phyloP scores from a whole-genome alignment of 2,329 filamentous ascomycete genomes.

The Pseudocercospora fuligena region DNA sequence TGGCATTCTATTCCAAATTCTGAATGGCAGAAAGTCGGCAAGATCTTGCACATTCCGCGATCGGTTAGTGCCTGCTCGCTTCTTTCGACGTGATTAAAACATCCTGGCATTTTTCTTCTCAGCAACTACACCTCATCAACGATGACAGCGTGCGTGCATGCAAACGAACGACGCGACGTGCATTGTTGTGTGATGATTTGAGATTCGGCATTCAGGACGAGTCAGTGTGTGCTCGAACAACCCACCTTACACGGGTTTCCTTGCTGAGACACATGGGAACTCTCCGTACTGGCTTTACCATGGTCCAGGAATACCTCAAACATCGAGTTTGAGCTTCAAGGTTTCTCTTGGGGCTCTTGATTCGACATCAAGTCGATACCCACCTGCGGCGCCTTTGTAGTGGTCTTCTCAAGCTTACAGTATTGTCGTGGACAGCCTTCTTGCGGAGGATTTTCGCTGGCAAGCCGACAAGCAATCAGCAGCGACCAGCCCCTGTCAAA shows the following conservation, averaged over 20 bases:
- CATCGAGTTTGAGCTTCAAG: not conserved
- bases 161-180: not conserved
- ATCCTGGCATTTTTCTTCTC: not conserved
- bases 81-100: not conserved
- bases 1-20: not conserved
- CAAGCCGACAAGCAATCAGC: not conserved
- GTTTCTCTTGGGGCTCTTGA: not conserved
- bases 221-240: slow-evolving; percentile 1
- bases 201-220: not conserved
- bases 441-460: not conserved
- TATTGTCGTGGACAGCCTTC: not conserved
- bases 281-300: not conserved
- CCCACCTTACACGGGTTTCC: slow-evolving; percentile 3
- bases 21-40: not conserved
- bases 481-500: slow-evolving; percentile 5
- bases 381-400: not conserved
- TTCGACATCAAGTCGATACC: not conserved
- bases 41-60: slow-evolving; percentile 1
- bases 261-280: slow-evolving; percentile 19
- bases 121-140: not conserved
- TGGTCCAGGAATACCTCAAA: not conserved
- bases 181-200: not conserved
- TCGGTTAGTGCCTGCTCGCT: not conserved
- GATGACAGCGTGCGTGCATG: not conserved
- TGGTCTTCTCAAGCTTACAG: not conserved